These are phyloP conservation scores for Balansia obtecta DNA, from an alignment of 2,329 filamentous ascomycete genomes.

Conservation along the genomic window DNA sequence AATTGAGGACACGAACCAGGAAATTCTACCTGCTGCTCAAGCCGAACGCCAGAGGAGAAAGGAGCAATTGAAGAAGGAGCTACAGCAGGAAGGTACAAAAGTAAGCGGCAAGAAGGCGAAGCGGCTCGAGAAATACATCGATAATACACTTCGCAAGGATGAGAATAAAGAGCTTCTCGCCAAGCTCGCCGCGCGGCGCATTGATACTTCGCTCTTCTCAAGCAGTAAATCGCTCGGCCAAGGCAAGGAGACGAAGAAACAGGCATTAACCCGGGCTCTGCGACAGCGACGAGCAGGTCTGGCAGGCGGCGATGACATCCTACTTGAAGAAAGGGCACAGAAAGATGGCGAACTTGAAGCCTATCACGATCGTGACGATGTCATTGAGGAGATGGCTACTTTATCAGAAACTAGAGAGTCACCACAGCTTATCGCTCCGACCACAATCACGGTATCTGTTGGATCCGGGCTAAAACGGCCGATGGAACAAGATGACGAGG, in stretches of 20 bases:
- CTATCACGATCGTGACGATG: conserved; percentile 10
- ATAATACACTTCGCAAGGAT: conserved; percentile 89
- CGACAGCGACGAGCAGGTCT: conserved; percentile 54
- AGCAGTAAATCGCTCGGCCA: conserved; percentile 70
- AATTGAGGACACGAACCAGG: conserved; percentile 24
- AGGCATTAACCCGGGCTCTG: conserved; percentile 51
- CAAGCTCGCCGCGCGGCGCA: conserved; percentile 64
- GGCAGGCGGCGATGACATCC: conserved; percentile 36
- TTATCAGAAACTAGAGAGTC: not conserved
- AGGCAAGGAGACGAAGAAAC: conserved; percentile 56
- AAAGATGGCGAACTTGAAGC: conserved; percentile 18
- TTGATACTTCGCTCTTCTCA: conserved; percentile 70
- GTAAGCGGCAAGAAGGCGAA: conserved; percentile 55
- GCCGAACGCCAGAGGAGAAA: conserved; percentile 41
- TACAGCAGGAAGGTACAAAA: conserved; percentile 38
- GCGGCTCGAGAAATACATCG: conserved; percentile 57
- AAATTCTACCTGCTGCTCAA: conserved; percentile 28
- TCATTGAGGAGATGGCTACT: not conserved
- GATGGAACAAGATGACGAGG: conserved; percentile 65
- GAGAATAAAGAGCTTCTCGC: conserved; percentile 76
- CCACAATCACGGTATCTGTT: conserved; percentile 14
- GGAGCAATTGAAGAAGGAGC: conserved; percentile 40
- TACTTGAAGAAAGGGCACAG: conserved; percentile 32
- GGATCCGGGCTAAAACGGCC: conserved; percentile 83
- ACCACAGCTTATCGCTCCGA: not conserved